A percentile compares a stretch with the other conserved stretches of the same genome.
These are phyloP conservation scores for Candida verbasci DNA, from an alignment of 805 yeast species.

Conservation along the genomic window DNA sequence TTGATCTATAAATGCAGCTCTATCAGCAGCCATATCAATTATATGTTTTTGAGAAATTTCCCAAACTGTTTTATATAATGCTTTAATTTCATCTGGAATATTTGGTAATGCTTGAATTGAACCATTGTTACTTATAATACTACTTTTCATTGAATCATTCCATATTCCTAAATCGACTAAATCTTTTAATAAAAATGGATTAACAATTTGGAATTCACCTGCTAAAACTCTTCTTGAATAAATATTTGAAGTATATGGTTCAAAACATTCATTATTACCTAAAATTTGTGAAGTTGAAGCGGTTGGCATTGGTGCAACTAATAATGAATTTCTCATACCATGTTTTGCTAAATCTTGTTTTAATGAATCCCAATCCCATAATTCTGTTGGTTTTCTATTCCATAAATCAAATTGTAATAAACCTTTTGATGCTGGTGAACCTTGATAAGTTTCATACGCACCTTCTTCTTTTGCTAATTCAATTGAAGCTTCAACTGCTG, in stretches of 20 bases:
- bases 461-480: slow-evolving; percentile 53
- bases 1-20: slow-evolving; percentile 83
- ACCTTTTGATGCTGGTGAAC: slow-evolving; percentile 59
- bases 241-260: slow-evolving; percentile 59
- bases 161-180: slow-evolving; percentile 56
- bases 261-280: slow-evolving; percentile 61
- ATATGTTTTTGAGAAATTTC: slow-evolving; percentile 56
- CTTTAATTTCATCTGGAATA: slow-evolving; percentile 51
- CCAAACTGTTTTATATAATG: slow-evolving; percentile 58
- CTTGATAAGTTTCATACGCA: slow-evolving; percentile 45
- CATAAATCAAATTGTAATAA: slow-evolving; percentile 54
- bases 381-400: slow-evolving; percentile 55
- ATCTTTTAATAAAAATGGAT: slow-evolving; percentile 54
- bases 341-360: slow-evolving; percentile 44
- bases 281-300: slow-evolving; percentile 63
- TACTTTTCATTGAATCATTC: slow-evolving; percentile 55
- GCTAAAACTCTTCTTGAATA: slow-evolving; percentile 60
- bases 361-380: slow-evolving; percentile 57
- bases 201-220: slow-evolving; percentile 62
- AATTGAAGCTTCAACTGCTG: slow-evolving; percentile 51
- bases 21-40: slow-evolving; percentile 64
- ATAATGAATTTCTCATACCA: slow-evolving; percentile 55
- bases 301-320: slow-evolving; percentile 65
- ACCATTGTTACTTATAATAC: slow-evolving; percentile 53
- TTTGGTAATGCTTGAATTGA: slow-evolving; percentile 53